Conservation (phyloP, 192 early-diverging fungal genomes). For the Radiomyces spectabilis region DNA sequence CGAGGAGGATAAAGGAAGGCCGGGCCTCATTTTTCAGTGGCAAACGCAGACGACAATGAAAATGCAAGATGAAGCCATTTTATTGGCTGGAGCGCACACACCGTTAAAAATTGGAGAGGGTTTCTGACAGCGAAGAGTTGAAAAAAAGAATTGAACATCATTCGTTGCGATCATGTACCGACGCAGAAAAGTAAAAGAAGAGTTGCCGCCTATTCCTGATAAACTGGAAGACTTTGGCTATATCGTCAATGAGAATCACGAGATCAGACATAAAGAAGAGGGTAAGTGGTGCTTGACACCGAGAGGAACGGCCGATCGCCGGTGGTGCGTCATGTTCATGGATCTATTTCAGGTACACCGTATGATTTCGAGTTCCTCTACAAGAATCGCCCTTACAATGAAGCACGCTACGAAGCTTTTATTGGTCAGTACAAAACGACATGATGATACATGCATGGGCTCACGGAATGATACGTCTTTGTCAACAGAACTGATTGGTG, state of each 20-base stretch:
- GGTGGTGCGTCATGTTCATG: too few relatives aligned
- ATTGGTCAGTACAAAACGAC: slow-evolving; percentile 8
- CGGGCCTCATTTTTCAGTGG: too few relatives aligned
- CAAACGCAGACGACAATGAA: too few relatives aligned
- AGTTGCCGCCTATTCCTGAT: slow-evolving; percentile 6
- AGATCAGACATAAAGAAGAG: slow-evolving; percentile 11
- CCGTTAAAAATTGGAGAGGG: too few relatives aligned
- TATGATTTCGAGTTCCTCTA: slow-evolving; percentile 15
- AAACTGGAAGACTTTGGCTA: slow-evolving; percentile 23
- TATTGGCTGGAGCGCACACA: too few relatives aligned
- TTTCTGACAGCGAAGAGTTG: too few relatives aligned
- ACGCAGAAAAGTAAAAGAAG: slow-evolving; percentile 1
- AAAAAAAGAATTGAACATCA: too few relatives aligned
- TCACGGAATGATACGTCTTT: not conserved
- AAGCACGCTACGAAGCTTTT: slow-evolving; percentile 23
- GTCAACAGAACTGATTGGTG: slow-evolving; percentile 17
- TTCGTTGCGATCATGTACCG: too few relatives aligned
- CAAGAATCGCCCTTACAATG: slow-evolving; percentile 23
- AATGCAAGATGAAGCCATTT: too few relatives aligned
- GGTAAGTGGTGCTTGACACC: slow-evolving; percentile 1
- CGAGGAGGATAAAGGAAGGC: too few relatives aligned
- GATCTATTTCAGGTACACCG: slow-evolving; percentile 4
- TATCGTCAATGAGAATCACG: slow-evolving; percentile 17
- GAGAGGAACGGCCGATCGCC: too few relatives aligned
- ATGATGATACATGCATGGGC: not conserved